Evolutionary conservation across 495 filamentous ascomycete genomes (phyloP).

Genomic region (Sporormia fimetaria): DNA sequence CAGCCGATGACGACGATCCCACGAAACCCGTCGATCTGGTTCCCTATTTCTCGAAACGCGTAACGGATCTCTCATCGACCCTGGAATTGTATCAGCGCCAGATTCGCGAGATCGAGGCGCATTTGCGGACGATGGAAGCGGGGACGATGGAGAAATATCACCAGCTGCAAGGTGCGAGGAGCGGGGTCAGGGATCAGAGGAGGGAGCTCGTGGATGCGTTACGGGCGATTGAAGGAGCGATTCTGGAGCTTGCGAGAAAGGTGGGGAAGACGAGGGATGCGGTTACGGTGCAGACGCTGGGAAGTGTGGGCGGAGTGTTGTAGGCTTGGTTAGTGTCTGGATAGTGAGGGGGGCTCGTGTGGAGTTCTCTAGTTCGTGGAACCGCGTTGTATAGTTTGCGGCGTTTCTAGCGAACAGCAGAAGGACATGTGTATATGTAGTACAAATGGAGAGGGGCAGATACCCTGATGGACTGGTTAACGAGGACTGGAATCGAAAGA

Average conservation of each 20-base stretch:
- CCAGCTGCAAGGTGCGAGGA: constrained; percentile 44
- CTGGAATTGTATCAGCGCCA: constrained; percentile 56
- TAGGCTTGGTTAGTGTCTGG: too few species aligned
- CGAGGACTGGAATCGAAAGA: too few species aligned
- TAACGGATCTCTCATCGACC: constrained; percentile 58
- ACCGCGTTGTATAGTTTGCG: too few species aligned
- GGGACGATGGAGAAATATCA: constrained; percentile 59
- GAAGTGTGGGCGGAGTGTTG: constrained; percentile 10
- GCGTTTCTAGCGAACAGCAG: too few species aligned
- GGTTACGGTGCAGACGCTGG: constrained; percentile 42
- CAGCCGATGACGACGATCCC: constrained; percentile 44
- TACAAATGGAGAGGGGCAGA: too few species aligned
- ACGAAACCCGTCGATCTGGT: constrained; percentile 47
- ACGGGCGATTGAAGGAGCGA: constrained; percentile 65
- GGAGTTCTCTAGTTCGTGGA: too few species aligned
- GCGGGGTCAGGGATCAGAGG: constrained; percentile 39
- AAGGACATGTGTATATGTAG: too few species aligned
- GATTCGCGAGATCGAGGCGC: constrained; percentile 70
- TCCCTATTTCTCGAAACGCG: constrained; percentile 61
- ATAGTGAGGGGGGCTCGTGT: too few species aligned
- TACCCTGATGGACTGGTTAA: too few species aligned
- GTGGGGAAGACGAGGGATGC: constrained; percentile 59
- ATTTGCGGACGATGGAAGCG: constrained; percentile 63
- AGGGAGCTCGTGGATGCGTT: constrained; percentile 56
- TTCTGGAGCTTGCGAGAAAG: constrained; percentile 61